A percentile compares a stretch with the other conserved stretches of the same genome.
These are phyloP conservation scores for Pythium apleroticum DNA, from an alignment of 352 stramenopile species.

Conservation along the genomic window DNA sequence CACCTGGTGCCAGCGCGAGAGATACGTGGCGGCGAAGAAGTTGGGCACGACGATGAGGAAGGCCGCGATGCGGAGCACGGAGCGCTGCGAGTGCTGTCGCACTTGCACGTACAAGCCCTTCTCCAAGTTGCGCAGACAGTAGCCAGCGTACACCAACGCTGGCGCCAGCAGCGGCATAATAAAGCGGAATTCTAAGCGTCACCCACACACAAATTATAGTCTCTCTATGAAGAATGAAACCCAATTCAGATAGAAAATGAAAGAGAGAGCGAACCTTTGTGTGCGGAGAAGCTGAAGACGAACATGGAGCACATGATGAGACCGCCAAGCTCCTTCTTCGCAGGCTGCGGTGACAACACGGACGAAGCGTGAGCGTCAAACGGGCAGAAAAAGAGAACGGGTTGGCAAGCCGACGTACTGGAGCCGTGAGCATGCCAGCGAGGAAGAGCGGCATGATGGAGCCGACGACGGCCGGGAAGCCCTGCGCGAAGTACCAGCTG, in stretches of 20 bases:
- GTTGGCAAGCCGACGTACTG: conserved; percentile 29
- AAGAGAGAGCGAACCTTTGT: conserved; percentile 61
- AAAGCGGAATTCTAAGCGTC: conserved; percentile 73
- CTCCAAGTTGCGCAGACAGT: conserved; percentile 74
- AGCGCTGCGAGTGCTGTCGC: conserved; percentile 49
- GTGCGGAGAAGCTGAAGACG: conserved; percentile 72
- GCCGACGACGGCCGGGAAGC: conserved; percentile 71
- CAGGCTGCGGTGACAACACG: conserved; percentile 24
- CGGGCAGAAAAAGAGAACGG: not conserved
- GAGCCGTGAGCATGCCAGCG: conserved; percentile 58
- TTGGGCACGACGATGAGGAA: conserved; percentile 67
- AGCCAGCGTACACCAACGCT: conserved; percentile 73
- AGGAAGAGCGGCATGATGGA: conserved; percentile 45
- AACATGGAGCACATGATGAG: conserved; percentile 70
- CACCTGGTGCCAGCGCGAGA: conserved; percentile 64
- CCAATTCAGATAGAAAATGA: too few relatives aligned
- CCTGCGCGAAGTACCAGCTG: conserved; percentile 85
- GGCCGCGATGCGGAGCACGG: conserved; percentile 48
- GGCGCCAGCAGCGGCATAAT: conserved; percentile 76
- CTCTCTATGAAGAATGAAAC: too few relatives aligned
- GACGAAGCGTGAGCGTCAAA: conserved; percentile 2
- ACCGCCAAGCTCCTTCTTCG: conserved; percentile 67
- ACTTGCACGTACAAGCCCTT: conserved; percentile 57
- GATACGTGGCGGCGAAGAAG: conserved; percentile 59
- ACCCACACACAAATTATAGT: not conserved